These are phyloP conservation scores for Spinacia oleracea DNA, from an alignment of 179 eudicot genomes.

Conservation along the genomic window DNA sequence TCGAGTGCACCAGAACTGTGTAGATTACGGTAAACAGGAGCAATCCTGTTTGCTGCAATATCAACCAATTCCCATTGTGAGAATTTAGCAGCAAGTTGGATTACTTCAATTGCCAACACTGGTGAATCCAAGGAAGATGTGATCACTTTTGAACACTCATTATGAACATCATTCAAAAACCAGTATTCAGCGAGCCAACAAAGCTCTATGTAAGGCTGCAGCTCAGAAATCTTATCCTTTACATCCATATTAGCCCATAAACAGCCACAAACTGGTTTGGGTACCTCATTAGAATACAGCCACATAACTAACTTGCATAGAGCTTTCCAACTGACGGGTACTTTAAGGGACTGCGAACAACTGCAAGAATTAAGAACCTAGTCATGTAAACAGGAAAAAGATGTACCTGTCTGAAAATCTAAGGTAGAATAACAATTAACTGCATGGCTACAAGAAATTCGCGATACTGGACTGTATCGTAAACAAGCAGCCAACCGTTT, in stretches of 20 bases:
- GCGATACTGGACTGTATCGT: too few relatives aligned
- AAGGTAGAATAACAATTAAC: too few relatives aligned
- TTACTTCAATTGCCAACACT: constrained; percentile 51
- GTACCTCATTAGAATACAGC: constrained; percentile 63
- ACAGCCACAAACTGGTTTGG: constrained; percentile 63
- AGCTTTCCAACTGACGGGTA: constrained; percentile 72
- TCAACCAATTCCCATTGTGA: constrained; percentile 63
- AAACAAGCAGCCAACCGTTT: too few relatives aligned
- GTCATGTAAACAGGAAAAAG: not conserved
- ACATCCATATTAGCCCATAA: constrained; percentile 62
- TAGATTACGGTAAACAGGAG: constrained; percentile 53
- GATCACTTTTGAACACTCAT: constrained; percentile 44
- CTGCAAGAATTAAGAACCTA: constrained; percentile 41
- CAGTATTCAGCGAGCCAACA: constrained; percentile 79
- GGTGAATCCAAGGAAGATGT: constrained; percentile 54
- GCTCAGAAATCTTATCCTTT: constrained; percentile 44
- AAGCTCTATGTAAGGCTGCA: constrained; percentile 63
- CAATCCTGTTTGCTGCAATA: constrained; percentile 55
- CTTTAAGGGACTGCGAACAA: constrained; percentile 49
- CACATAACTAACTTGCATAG: constrained; percentile 59
- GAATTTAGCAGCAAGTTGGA: constrained; percentile 58
- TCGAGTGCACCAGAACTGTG: constrained; percentile 66
- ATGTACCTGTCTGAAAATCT: too few relatives aligned
- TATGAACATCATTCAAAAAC: constrained; percentile 56
- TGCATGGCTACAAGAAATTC: too few relatives aligned